Evolutionary conservation across 176 grass and related monocot genomes (phyloP), one percentile per base, ranked within the genome.

Genomic region (Metroxylon sagu): DNA sequence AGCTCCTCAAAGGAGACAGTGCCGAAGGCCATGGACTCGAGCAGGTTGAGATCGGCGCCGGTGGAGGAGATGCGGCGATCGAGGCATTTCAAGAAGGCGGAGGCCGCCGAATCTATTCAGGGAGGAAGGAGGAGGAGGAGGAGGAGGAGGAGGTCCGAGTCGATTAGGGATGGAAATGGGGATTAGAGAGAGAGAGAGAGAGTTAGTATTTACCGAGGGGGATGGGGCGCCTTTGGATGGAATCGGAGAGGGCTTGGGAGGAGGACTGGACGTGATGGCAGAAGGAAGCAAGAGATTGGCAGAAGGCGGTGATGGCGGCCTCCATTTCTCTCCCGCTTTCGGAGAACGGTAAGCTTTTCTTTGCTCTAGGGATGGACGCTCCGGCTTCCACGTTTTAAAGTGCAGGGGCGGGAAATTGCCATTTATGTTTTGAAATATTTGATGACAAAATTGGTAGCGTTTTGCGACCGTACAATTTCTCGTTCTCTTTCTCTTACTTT

Each of bases 1-100:
- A 95, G 84, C 83, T 95, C 91, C 76, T 79, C 77, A 70, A 90
- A 82, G 58, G 86, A 90, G 65, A 95, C 75, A 18, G 91, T 81
- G 62, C 74, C 86, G 62, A 84, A 68, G 23, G 74, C 71, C 86
- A 90, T 77, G 65, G 86, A 82, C 60, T 95, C 83, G 74, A 95
- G 83, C 56, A 48, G 77, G 53, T 69, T 55, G 26, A 90, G 71
- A 48, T 96, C 91, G 43, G 71, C 68, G 69, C 53, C 58, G 55
- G 69, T 59, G 16, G 74, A 79, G 5, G 82, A 81, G 59, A 76
- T 59, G 25, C 71, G 68, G 25, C 72, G 54, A 3, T 87, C 65
- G 75, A 90, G 59, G 35, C 69, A 78, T 70, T 79, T 72, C 60
- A 90, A 61, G 81, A 96, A 96, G 59, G 77, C 72, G 72, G 48